Conservation (phyloP, 208 protist genomes). For the Kentomonas sorsogonicus region DNA sequence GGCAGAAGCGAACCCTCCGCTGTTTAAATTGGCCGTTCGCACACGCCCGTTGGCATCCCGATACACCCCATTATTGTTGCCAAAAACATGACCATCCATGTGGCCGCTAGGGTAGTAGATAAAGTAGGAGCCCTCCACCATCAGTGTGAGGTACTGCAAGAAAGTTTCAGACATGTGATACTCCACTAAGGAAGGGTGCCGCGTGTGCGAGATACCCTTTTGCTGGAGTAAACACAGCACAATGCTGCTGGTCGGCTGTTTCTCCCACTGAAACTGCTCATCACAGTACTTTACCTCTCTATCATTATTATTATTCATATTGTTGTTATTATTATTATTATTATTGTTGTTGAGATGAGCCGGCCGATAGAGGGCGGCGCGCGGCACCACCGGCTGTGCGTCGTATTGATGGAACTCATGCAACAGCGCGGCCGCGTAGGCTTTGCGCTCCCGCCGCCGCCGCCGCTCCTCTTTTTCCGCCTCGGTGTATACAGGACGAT, state of each 20-base stretch:
- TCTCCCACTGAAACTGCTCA: conserved; percentile 35
- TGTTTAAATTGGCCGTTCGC: too few relatives aligned
- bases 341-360: conserved; percentile 13
- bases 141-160: conserved; percentile 62
- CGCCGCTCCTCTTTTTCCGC: too few relatives aligned
- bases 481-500: too few relatives aligned
- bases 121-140: conserved; percentile 67
- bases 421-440: too few relatives aligned
- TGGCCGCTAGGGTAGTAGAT: conserved; percentile 43
- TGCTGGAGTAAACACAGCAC: conserved; percentile 50
- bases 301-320: conserved; percentile 8
- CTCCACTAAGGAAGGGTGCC: conserved; percentile 52
- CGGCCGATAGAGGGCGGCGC: conserved; percentile 25
- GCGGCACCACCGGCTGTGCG: conserved; percentile 51
- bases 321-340: too few relatives aligned
- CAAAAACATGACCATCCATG: too few relatives aligned
- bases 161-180: conserved; percentile 84
- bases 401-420: too few relatives aligned
- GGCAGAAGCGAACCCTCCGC: too few relatives aligned
- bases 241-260: conserved; percentile 55
- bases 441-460: too few relatives aligned
- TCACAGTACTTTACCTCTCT: background rate
- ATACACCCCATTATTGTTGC: too few relatives aligned
- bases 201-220: conserved; percentile 52
- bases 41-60: too few relatives aligned